These are phyloP conservation scores for Septoria linicola DNA, from an alignment of 2,329 filamentous ascomycete species.

Conservation along the genomic window DNA sequence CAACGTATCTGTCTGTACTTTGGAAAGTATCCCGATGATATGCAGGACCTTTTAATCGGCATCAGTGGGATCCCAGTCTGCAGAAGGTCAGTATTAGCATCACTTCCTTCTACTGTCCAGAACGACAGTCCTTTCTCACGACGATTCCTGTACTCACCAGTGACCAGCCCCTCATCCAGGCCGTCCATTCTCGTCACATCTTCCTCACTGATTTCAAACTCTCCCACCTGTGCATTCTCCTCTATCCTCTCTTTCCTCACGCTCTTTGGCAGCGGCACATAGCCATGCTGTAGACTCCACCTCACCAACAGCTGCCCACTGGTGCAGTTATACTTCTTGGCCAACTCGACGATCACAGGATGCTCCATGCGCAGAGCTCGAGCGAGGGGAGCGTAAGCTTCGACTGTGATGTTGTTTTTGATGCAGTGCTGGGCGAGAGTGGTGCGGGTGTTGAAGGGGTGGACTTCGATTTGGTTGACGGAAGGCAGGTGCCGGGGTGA, in stretches of 20 bases:
- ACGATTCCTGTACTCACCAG: no score
- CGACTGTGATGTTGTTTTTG: conserved; percentile 65
- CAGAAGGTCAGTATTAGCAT: conserved; percentile 1
- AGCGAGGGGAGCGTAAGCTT: conserved; percentile 78
- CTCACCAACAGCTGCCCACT: conserved; percentile 73
- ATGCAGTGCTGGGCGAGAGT: conserved; percentile 67
- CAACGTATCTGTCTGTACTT: no score
- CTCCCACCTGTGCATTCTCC: conserved; percentile 62
- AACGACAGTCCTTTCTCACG: no score
- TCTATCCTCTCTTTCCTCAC: conserved; percentile 60
- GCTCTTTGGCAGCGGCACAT: conserved; percentile 73
- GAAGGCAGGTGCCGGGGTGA: conserved; percentile 63
- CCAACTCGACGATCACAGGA: conserved; percentile 59
- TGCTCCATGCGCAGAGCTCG: conserved; percentile 69
- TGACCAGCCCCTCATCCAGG: conserved; percentile 71
- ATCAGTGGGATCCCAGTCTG: conserved; percentile 40
- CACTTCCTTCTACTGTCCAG: background rate
- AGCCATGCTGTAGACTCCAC: conserved; percentile 74
- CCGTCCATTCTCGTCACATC: conserved; percentile 64
- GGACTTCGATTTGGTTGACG: conserved; percentile 79
- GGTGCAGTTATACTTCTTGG: conserved; percentile 67
- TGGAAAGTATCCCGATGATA: no score
- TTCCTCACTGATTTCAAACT: conserved; percentile 60
- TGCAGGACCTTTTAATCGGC: conserved; percentile 26
- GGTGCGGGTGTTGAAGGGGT: conserved; percentile 75